A percentile compares a stretch with the other conserved stretches of the same genome.
phyloP scores from a whole-genome alignment of 495 filamentous ascomycete genomes.

The Sphaerosporella brunnea region DNA sequence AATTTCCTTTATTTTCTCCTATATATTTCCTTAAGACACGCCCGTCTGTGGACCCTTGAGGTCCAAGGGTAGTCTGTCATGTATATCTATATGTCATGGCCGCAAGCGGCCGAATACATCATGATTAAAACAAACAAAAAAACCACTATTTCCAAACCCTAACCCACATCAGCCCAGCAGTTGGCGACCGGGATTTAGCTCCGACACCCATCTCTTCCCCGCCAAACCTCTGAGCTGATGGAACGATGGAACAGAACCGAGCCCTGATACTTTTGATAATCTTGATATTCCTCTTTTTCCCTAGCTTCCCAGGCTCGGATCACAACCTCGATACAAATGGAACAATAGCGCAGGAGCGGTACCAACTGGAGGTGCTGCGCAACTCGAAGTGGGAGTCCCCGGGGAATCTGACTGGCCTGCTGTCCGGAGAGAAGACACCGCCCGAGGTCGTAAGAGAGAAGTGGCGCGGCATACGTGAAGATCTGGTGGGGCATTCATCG shows the following conservation, averaged over 20 bases:
- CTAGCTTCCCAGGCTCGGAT: slow-evolving; percentile 16
- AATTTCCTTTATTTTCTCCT: too few species aligned
- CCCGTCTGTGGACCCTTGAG: too few species aligned
- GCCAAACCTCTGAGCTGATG: too few species aligned
- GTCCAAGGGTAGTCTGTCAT: too few species aligned
- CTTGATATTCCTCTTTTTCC: slow-evolving; percentile 22
- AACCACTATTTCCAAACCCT: too few species aligned
- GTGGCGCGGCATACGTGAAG: slow-evolving; percentile 13
- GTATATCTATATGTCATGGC: too few species aligned
- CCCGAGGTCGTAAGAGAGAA: slow-evolving; percentile 13
- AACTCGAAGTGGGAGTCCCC: slow-evolving; percentile 24
- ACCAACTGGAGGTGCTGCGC: slow-evolving; percentile 15
- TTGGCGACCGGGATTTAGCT: too few species aligned
- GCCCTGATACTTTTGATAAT: slow-evolving; percentile 18
- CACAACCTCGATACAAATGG: slow-evolving; percentile 15
- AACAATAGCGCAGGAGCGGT: slow-evolving; percentile 18
- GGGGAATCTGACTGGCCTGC: slow-evolving; percentile 22
- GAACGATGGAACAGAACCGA: slow-evolving; percentile 26
- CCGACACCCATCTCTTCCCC: too few species aligned
- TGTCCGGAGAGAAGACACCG: slow-evolving; percentile 8
- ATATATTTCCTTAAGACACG: too few species aligned
- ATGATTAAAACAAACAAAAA: too few species aligned
- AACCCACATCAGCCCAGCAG: too few species aligned
- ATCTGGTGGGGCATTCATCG: slow-evolving; percentile 6
- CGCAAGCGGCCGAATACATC: too few species aligned